Evolutionary conservation across 352 stramenopile species (phyloP), one percentile per base, ranked within the genome.

Genomic region (Phytophthora citrophthora): DNA sequence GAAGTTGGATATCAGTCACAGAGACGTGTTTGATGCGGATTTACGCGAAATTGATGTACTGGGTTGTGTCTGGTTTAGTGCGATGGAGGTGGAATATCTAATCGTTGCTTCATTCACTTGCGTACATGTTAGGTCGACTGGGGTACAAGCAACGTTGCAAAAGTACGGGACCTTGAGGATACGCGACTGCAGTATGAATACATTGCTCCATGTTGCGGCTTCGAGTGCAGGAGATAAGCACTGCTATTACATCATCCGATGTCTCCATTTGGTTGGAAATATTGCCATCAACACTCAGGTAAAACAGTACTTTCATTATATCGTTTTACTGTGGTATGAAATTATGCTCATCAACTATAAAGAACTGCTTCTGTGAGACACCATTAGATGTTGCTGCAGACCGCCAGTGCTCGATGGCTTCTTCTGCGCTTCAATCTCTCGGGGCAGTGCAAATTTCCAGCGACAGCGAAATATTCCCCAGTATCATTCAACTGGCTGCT

Each of bases 171-270:
- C 74, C 5, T 38, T 87, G 23, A 62, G 74, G 29, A 79, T 87
- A 56, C 69, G 77, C 44, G 77, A 87, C 47, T 82, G 70, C 47
- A 78, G 74, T 12, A 84, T 87, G 77, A 87, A 84, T 34, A 83
- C 74, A 9, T 46, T 87, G 16, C 64, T 87, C n/a, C 77, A 87
- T 60, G 44, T 87, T 47, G 73, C 77, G 9, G 77, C 73, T n/a
- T 58, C 58, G 5, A 73, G 67, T 63, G 68, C 70, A 38, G 66
- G 57, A 15, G 70, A 78, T 34, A 70, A 74, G 4, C 63, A 84
- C 23, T 76, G 69, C 43, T 74, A 76, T 41, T 87, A 84, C 55
- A 70, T 87, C 20, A 70, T 87, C 15, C 68, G 73, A 41, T 79
- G 74, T 10, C 51, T 87, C 16, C 69, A 77, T 38, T 50, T 66